Evolutionary conservation across 495 filamentous ascomycete genomes (phyloP), one percentile per base, ranked within the genome.

Genomic region (Trichoderma orchidacearum): DNA sequence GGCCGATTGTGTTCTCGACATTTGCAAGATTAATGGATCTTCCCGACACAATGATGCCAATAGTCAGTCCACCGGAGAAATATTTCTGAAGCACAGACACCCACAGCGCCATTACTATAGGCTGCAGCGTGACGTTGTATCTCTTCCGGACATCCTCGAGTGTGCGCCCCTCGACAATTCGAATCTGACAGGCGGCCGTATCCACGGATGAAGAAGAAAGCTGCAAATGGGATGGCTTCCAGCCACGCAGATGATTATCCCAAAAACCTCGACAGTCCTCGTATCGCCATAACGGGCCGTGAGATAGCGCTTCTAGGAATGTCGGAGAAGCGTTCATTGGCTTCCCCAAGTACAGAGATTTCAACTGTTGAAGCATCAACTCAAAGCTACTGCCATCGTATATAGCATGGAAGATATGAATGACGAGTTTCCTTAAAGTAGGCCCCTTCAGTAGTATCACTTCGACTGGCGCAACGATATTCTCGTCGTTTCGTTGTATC

Each of bases 371-470:
- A 15, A 96, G 68, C 0, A 96, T 64, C 27, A 90, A 69, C 0
- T 76, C 65, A 28, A 95, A 75, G 55, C 88, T 92, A 61, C 80
- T 86, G 1, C 86, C 91, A 70, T 97, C 92, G 62, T 96, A 97
- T 0, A 96, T 70, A 5, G 81, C 88, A 63, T 97, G 92, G 67
- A 93, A 92, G 0, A 93, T 81, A 38, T 83, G 76, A 28, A 93
- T 62, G 18, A 69, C 70, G 30, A 92, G 67, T 0, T 78, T 58
- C 3, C 59, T 62, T 21, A 57, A 62, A 0, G 57, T 56, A 3
- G 60, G 56, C 17, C 65, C 68, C 17, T 61, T 56, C 13, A 78
- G 56, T 13, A 82, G 55, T 8, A 70, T 61, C 29, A 82, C 59
- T 56, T 75, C 70, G 58, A 63, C 60, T 18, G 66, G 72, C 2